Percentiles rank a stretch among this genome's conserved stretches.
Conservation (phyloP, 139 green algal species). For the Micractinium sp. region DNA sequence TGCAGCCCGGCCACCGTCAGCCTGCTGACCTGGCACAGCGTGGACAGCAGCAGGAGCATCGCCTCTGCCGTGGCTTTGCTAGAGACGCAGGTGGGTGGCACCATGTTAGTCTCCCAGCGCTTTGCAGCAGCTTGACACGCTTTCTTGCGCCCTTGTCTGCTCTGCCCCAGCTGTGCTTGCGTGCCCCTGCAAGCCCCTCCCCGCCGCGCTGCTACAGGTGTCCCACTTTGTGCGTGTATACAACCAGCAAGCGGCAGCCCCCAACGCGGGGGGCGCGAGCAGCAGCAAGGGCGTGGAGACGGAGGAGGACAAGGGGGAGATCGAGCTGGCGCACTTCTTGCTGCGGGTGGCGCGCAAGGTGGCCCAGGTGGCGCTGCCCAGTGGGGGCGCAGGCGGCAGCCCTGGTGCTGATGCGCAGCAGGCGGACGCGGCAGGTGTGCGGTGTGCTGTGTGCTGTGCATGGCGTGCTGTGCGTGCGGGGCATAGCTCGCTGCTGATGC, state of each 20-base stretch:
- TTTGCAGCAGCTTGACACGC: too few species aligned
- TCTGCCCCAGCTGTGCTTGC: not conserved
- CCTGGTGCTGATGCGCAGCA: not conserved
- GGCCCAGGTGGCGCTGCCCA: not conserved
- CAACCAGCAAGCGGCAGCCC: not conserved
- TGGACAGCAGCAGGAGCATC: conserved; percentile 9
- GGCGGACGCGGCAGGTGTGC: not conserved
- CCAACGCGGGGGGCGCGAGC: not conserved
- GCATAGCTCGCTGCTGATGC: too few species aligned
- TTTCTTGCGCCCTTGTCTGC: not conserved
- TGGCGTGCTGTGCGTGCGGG: too few species aligned
- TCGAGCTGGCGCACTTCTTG: conserved; percentile 54
- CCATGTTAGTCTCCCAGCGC: too few species aligned
- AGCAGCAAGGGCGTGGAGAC: not conserved
- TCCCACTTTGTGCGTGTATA: conserved; percentile 44
- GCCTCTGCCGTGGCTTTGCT: not conserved
- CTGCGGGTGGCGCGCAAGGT: conserved; percentile 26
- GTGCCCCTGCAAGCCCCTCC: not conserved
- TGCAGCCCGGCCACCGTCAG: conserved; percentile 28
- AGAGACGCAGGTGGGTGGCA: not conserved
- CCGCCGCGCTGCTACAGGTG: conserved; percentile 6
- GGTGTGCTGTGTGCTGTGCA: too few species aligned
- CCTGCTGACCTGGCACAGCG: conserved; percentile 37
- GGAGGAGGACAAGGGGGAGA: conserved; percentile 22
- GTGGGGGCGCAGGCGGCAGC: not conserved